phyloP scores from a whole-genome alignment of 257 asterid genomes.

The Petrea volubilis region DNA sequence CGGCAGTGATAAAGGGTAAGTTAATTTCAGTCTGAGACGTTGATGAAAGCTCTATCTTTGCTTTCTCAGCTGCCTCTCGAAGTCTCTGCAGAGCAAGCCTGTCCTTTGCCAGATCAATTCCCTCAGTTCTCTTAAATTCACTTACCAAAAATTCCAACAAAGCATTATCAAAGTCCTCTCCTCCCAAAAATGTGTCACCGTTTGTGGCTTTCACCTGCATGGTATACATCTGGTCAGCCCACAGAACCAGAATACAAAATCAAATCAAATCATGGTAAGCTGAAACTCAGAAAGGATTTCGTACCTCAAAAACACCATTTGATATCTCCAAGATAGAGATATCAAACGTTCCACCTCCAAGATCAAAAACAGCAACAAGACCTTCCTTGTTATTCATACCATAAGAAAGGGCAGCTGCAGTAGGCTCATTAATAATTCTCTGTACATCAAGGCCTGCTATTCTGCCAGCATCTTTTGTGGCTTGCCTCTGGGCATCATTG shows the following conservation, averaged over 20 bases:
- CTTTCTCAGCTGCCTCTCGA: constrained; percentile 84
- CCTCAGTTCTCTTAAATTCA: constrained; percentile 64
- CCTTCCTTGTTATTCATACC: constrained; percentile 73
- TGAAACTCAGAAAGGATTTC: not conserved
- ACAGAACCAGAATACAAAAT: not conserved
- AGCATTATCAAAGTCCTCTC: constrained; percentile 79
- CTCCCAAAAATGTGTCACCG: constrained; percentile 83
- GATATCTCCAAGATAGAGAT: constrained; percentile 74
- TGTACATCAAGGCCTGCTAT: constrained; percentile 77
- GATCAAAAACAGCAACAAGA: constrained; percentile 75
- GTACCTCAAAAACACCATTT: constrained; percentile 76
- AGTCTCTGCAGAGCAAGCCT: constrained; percentile 77
- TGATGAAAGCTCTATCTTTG: constrained; percentile 75
- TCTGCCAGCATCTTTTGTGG: constrained; percentile 80
- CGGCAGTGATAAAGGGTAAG: constrained; percentile 74
- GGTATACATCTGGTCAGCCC: constrained; percentile 3
- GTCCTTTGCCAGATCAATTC: constrained; percentile 66
- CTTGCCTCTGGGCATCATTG: constrained; percentile 76
- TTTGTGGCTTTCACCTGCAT: constrained; percentile 78
- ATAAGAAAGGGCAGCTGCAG: constrained; percentile 81
- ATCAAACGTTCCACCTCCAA: constrained; percentile 79
- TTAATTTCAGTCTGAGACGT: constrained; percentile 73
- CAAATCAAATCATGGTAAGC: not conserved
- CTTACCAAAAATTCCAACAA: constrained; percentile 60
- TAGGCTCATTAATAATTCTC: constrained; percentile 72